Percentiles rank a stretch among this genome's conserved stretches.
These are phyloP conservation scores for Albizia julibrissin DNA, from an alignment of 306 rosid genomes.

Conservation along the genomic window DNA sequence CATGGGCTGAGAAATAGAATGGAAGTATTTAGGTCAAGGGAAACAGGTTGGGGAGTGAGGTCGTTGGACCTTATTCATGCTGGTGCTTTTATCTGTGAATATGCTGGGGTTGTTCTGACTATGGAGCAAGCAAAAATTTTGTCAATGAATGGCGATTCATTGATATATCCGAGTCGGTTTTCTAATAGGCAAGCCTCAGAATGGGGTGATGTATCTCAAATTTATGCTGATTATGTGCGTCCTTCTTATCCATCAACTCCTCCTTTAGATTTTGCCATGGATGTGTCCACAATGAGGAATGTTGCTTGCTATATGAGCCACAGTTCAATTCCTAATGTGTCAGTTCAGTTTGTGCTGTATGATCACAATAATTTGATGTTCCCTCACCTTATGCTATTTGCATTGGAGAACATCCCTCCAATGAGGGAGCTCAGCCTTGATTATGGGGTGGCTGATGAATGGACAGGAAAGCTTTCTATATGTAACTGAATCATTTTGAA, in stretches of 20 bases:
- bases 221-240: conserved; percentile 55
- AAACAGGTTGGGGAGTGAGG: conserved; percentile 98
- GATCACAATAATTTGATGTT: conserved; percentile 92
- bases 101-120: conserved; percentile 81
- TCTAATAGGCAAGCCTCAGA: conserved; percentile 73
- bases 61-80: conserved; percentile 94
- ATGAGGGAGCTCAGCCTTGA: conserved; percentile 98
- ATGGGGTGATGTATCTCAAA: conserved; percentile 90
- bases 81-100: conserved; percentile 91
- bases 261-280: conserved; percentile 89
- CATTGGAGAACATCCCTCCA: conserved; percentile 97
- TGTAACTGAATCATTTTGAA: conserved; percentile 59
- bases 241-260: conserved; percentile 81
- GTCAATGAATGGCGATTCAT: conserved; percentile 85
- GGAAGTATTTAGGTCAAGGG: conserved; percentile 86
- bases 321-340: conserved; percentile 76
- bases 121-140: conserved; percentile 77
- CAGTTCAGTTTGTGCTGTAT: conserved; percentile 81
- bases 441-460: conserved; percentile 86
- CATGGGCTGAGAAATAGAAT: conserved; percentile 64
- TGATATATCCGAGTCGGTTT: conserved; percentile 74
- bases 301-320: conserved; percentile 97
- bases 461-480: conserved; percentile 68
- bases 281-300: conserved; percentile 91
- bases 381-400: conserved; percentile 92